These are phyloP conservation scores for Plantago coronopus DNA, from an alignment of 305 asterid genomes.

Conservation along the genomic window DNA sequence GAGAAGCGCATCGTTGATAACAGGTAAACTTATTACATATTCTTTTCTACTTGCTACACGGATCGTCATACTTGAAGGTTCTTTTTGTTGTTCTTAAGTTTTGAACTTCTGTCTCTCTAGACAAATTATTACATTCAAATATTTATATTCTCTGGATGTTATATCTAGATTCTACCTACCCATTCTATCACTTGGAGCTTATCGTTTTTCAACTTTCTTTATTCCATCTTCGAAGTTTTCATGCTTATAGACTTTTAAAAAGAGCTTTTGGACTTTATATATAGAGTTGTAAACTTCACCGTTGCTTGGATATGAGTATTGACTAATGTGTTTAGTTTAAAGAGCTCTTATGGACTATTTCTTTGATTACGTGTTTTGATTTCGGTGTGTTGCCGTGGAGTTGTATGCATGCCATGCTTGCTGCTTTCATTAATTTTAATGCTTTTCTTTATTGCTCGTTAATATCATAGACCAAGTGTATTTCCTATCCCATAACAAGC, in stretches of 20 bases:
- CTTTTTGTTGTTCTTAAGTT: not conserved
- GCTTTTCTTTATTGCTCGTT: too few relatives aligned
- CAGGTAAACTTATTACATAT: constrained; percentile 41
- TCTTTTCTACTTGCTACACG: not conserved
- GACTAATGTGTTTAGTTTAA: not conserved
- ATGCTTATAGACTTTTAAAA: too few relatives aligned
- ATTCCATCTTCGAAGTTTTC: not conserved
- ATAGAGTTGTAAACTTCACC: not conserved
- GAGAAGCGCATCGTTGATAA: constrained; percentile 91
- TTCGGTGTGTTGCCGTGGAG: not conserved
- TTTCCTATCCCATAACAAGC: too few relatives aligned
- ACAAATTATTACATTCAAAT: not conserved
- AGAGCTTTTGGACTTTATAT: too few relatives aligned
- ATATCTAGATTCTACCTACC: not conserved
- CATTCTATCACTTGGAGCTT: not conserved
- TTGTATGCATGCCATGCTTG: not conserved
- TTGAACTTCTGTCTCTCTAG: not conserved
- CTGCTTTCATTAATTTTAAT: not conserved
- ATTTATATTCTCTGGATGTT: not conserved
- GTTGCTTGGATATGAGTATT: not conserved
- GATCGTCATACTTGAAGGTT: not conserved
- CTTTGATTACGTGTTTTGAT: not conserved
- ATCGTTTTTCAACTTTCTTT: not conserved
- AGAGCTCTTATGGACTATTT: not conserved
- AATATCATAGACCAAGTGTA: too few relatives aligned